Evolutionary conservation across 805 yeast species (phyloP).

Genomic region (Blastobotrys terrestris): DNA sequence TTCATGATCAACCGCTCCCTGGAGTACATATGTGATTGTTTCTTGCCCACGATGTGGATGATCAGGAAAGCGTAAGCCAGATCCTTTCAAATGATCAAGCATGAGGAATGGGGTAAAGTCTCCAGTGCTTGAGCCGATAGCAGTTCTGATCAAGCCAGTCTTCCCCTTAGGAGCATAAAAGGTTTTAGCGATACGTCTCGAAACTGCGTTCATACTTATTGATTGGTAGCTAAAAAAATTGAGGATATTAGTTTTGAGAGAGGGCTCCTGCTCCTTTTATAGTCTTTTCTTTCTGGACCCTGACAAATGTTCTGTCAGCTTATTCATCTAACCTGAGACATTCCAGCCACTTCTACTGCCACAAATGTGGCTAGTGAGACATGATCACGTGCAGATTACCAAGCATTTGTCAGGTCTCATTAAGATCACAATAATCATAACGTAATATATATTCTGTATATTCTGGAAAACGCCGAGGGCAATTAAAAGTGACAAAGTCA

Average conservation of each 20-base stretch:
- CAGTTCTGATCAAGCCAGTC: background rate
- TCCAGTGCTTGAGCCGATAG: conserved; percentile 23
- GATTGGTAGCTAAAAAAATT: background rate
- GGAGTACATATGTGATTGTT: conserved; percentile 58
- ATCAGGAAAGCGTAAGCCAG: conserved; percentile 68
- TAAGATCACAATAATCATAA: too few species aligned
- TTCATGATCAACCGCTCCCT: conserved; percentile 68
- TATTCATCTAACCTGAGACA: background rate
- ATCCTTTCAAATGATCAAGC: conserved; percentile 67
- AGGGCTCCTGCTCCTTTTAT: background rate
- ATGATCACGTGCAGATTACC: background rate
- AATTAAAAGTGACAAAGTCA: too few species aligned
- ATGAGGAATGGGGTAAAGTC: conserved; percentile 75
- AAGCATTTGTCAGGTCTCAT: background rate
- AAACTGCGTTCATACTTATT: background rate
- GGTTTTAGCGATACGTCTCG: background rate
- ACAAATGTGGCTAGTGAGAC: background rate
- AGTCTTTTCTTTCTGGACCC: background rate
- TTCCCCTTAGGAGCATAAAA: background rate
- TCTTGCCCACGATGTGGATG: conserved; percentile 82
- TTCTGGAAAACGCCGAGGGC: too few species aligned
- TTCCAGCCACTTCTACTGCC: background rate
- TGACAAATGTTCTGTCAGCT: background rate
- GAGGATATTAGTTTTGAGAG: background rate
- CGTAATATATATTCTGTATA: too few species aligned